phyloP scores from a whole-genome alignment of 495 filamentous ascomycete genomes.

The Penicillium bialowiezense region DNA sequence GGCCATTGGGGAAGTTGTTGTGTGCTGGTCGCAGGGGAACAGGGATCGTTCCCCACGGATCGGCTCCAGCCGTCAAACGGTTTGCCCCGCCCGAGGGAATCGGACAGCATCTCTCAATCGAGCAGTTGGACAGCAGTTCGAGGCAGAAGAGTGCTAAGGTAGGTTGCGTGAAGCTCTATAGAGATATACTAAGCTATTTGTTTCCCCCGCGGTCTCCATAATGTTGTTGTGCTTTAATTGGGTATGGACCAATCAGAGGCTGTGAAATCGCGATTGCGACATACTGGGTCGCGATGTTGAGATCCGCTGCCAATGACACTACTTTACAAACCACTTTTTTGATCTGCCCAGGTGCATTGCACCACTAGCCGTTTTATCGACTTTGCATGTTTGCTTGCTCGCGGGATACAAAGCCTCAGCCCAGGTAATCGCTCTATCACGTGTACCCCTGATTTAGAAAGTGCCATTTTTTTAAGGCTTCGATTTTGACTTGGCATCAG shows the following conservation, averaged over 20 bases:
- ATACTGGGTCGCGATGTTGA: conserved; percentile 3
- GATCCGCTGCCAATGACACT: conserved; percentile 7
- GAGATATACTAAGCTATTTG: not conserved
- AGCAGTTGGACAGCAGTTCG: no score
- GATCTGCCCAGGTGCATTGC: no score
- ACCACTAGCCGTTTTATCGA: no score
- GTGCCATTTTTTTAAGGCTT: no score
- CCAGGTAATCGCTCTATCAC: no score
- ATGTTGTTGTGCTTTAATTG: not conserved
- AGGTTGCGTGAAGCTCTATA: not conserved
- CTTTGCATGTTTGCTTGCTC: no score
- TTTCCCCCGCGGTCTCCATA: not conserved
- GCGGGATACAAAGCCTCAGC: no score
- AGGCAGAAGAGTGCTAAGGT: no score
- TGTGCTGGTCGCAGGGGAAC: not conserved
- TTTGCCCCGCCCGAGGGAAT: not conserved
- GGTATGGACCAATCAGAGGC: conserved; percentile 7
- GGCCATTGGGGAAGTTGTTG: no score
- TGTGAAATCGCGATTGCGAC: conserved; percentile 3
- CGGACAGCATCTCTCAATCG: no score
- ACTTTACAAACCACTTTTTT: not conserved
- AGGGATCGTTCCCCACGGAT: conserved; percentile 3
- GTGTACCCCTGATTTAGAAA: no score
- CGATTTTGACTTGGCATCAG: no score
- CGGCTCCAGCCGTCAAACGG: conserved; percentile 4